Evolutionary conservation across 2,329 filamentous ascomycete species (phyloP), one percentile per base, ranked within the genome.

Genomic region (Myriosclerotinia scirpicola): DNA sequence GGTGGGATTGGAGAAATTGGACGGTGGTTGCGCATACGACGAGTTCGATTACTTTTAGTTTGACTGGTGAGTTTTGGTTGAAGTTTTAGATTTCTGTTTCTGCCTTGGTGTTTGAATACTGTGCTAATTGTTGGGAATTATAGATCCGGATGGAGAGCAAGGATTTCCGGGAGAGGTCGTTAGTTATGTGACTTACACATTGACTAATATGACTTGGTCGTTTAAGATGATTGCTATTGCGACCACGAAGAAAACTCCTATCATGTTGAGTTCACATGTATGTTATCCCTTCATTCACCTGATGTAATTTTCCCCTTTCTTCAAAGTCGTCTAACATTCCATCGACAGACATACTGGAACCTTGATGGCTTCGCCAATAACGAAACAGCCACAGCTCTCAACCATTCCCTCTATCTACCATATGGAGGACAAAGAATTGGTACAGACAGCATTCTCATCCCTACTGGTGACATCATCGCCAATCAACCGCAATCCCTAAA

Each of bases 101-200:
- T n/a, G 17, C 0, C 30, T 40, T 50, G 1, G 8, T 15, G 20
- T 14, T 44, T 44, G 11, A 2, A 59, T 20, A 26, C 26, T 26
- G 12, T 53, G 12, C 64, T 61, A 36, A 65, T 40, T 1, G 17
- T 15, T 30, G 15, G 20, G 9, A 11, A 48, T 11, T 34, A 3
- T 36, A 65, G 64, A 94, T 74, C 82, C 85, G 0, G 90, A 90
- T 76, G 90, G 89, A 71, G 84, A 89, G 75, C 83, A 91, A 77
- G 91, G 91, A 50, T 93, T 94, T 78, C 91, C 91, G 0, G 91
- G 91, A 65, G 87, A 91, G 76, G 90, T 94, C 7, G 79, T 90
- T 60, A 87, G 87, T 67, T 87, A 90, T 76, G 83, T 92, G 69
- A 92, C 90, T 5, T 94, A 93, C 78, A 88, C 87, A 0, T 77